Base-by-base conservation (phyloP, 2,329 filamentous ascomycete genomes). In the Fusarium graminum region DNA sequence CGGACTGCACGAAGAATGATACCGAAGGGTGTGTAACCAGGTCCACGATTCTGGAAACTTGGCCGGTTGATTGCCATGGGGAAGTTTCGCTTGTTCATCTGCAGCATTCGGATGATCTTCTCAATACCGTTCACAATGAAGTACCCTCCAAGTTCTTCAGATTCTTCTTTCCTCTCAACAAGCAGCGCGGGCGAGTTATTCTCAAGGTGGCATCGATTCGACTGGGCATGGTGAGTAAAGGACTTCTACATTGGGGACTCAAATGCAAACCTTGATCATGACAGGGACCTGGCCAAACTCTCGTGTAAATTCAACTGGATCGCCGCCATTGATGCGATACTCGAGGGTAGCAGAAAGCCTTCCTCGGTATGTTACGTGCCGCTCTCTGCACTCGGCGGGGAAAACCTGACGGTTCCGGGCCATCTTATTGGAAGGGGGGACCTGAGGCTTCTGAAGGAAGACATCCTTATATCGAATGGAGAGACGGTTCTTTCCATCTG, bases 41-140 rank as follows among this genome's bases (percentile, higher is more conserved):
- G 85, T 36, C 95, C 95, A 81, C 95, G 90, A 73, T 92, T 94
- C 67, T 88, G 86, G 81, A 98, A 99, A 70, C 94, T 97, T 46
- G 91, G 90, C 75, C 95, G 92, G 71, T 92, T 87, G 77, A 98
- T 97, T 44, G 94, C 94, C 87, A 97, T 92, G 49, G 95, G 94
- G 75, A 93, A 97, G 78, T 99, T 99, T 74, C 95, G 87, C 78
- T 92, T 88, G 76, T 93, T 93, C 64, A 98, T 87, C 67, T 97
- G 90, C 65, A 99, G 85, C 82, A 98, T 89, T 75, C 95, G 92
- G 72, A 98, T 93, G 58, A 98, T 88, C 82, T 97, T 98, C 79
- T 99, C 95, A 74, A 94, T 97, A 68, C 95, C 95, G 77, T 99
- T 99, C 74, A 99, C 92, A 73, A 99, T 89, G 75, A 98, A 99